Evolutionary conservation across 2,329 filamentous ascomycete species (phyloP).

Genomic region (Harringtonia aguacate): DNA sequence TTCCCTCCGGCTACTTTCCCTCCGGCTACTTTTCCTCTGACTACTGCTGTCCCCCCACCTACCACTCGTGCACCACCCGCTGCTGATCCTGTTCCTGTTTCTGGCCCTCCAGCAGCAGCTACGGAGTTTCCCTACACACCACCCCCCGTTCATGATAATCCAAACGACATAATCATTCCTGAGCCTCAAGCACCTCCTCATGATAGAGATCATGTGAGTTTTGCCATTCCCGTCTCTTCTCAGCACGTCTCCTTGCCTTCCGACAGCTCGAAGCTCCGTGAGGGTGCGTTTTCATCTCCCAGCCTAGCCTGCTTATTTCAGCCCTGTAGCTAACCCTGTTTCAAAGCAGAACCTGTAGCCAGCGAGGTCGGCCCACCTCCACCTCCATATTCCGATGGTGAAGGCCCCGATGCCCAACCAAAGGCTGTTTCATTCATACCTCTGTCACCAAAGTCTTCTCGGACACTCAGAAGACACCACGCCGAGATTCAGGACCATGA

Average conservation of each 20-base stretch:
- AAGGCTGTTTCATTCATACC: constrained; percentile 38
- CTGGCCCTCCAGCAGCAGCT: too few species aligned
- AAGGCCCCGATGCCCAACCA: constrained; percentile 8
- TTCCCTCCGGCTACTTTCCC: not conserved
- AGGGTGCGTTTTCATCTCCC: constrained; percentile 9
- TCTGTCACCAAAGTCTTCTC: constrained; percentile 37
- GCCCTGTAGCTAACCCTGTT: not conserved
- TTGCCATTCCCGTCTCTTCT: constrained; percentile 4
- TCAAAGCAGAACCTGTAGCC: constrained; percentile 8
- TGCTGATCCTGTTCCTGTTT: too few species aligned
- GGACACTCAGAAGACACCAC: constrained; percentile 31
- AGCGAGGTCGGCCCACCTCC: not conserved
- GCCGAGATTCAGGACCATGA: constrained; percentile 12
- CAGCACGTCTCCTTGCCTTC: constrained; percentile 1
- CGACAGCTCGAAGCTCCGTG: constrained; percentile 1
- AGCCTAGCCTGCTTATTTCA: too few species aligned
- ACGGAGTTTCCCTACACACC: too few species aligned
- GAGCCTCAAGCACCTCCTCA: not conserved
- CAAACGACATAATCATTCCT: not conserved
- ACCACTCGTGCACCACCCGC: too few species aligned
- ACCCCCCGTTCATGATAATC: too few species aligned
- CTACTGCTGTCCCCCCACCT: not conserved
- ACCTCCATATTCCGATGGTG: constrained; percentile 3
- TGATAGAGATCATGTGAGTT: constrained; percentile 14
- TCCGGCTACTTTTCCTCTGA: not conserved